Evolutionary conservation across 1,284 basidiomycete genomes (phyloP), one percentile per base, ranked within the genome.

Genomic region (Volvariella volvacea): DNA sequence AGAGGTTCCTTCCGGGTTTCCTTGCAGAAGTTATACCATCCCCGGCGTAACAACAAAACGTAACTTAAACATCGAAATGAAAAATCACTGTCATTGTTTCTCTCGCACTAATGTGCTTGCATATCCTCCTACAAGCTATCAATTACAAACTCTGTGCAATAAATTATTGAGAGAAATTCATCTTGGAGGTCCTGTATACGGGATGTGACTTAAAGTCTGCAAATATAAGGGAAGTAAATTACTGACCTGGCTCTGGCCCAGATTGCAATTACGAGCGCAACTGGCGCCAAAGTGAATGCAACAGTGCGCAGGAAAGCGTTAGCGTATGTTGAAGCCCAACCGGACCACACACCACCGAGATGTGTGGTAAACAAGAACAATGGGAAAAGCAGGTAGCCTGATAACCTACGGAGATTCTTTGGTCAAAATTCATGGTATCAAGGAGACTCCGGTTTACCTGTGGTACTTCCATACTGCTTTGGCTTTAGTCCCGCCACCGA

Each of bases 1-100:
- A 93, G 55, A 75, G 83, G 37, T 92, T 96, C 69, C 67, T 95
- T 40, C 93, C 93, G 14, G 88, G 90, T 8, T 93, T 97, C 64
- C 66, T 96, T 52, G 68, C 67, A 15, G 85, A 89, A 39, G 73
- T 91, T 22, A 73, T 90, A 45, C 73, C n/a, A n/a, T n/a, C 80
- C 22, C 46, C 48, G 42, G 48, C 51, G 4, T 15, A 36, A 36
- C 15, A 20, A 36, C 6, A 8, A n/a, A n/a, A n/a, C n/a, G n/a
- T n/a, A n/a, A n/a, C n/a, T n/a, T n/a, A n/a, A n/a, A n/a, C n/a
- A n/a, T n/a, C n/a, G n/a, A n/a, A n/a, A n/a, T n/a, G n/a, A n/a
- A n/a, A n/a, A n/a, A n/a, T n/a, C n/a, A n/a, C n/a, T n/a, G n/a
- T n/a, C 25, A 28, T 28, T 28, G 25, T 28, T 28, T 28, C 25